Evolutionary conservation across 1,284 basidiomycete species (phyloP).

Genomic region (Ustilago tritici): DNA sequence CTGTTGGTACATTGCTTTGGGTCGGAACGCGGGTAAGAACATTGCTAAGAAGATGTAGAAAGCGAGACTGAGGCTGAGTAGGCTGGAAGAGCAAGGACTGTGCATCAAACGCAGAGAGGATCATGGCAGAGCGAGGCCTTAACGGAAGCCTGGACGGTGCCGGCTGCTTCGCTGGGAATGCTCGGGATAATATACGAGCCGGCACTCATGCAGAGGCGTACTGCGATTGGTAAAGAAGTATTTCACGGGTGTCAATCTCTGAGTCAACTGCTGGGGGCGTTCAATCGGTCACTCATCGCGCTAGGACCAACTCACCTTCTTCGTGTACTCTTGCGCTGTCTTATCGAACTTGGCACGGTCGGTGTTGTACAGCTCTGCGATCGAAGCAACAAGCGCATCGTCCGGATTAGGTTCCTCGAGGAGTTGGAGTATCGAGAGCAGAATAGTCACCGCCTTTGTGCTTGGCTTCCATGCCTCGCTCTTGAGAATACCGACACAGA

Average conservation of each 20-base stretch:
- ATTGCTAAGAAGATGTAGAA: neutral
- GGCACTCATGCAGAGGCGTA: constrained; percentile 30
- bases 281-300: neutral
- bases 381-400: constrained; percentile 65
- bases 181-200: neutral
- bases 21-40: neutral
- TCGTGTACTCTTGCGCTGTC: constrained; percentile 60
- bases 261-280: neutral
- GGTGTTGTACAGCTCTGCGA: constrained; percentile 65
- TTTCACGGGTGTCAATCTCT: neutral
- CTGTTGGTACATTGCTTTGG: constrained; percentile 36
- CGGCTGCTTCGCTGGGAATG: neutral
- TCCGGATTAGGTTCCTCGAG: constrained; percentile 66
- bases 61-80: too few relatives aligned
- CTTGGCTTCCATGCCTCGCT: constrained; percentile 69
- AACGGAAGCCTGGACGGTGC: neutral
- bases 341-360: constrained; percentile 61
- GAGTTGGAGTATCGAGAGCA: constrained; percentile 63
- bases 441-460: constrained; percentile 65
- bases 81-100: too few relatives aligned
- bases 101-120: neutral
- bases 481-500: constrained; percentile 68
- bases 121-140: neutral
- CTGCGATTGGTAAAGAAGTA: constrained; percentile 5
- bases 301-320: constrained; percentile 32